phyloP scores from a whole-genome alignment of 108 stramenopile genomes.

The Fistulifera pelliculosa region DNA sequence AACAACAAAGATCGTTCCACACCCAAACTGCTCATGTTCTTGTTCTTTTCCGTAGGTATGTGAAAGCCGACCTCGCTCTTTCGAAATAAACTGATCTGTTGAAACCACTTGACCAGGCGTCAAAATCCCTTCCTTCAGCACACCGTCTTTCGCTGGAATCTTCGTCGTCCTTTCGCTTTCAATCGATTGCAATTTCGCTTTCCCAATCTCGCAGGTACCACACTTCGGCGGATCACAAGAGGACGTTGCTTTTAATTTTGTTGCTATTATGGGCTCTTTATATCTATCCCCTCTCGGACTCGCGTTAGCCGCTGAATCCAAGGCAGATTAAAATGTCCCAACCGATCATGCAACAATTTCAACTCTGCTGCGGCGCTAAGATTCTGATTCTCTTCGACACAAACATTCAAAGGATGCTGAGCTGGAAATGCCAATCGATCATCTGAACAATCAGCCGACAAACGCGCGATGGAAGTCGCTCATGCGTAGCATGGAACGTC shows the following conservation, averaged over 20 bases:
- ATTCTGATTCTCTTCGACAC: too few species aligned
- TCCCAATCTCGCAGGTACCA: constrained; percentile 11
- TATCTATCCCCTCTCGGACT: too few species aligned
- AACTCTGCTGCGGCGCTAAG: too few species aligned
- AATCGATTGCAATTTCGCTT: not conserved
- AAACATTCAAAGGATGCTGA: too few species aligned
- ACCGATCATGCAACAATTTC: too few species aligned
- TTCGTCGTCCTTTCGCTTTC: not conserved
- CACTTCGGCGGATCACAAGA: constrained; percentile 5
- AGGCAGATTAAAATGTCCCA: too few species aligned
- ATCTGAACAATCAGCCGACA: too few species aligned
- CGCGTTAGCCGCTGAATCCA: too few species aligned
- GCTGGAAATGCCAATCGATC: too few species aligned
- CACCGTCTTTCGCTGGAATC: constrained; percentile 1
- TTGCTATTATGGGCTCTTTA: too few species aligned
- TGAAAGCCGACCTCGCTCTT: constrained; percentile 15
- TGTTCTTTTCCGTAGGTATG: not conserved
- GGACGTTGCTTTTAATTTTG: not conserved
- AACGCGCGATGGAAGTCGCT: too few species aligned
- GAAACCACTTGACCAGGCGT: constrained; percentile 30
- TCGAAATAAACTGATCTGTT: constrained; percentile 25
- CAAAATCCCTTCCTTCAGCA: constrained; percentile 9
- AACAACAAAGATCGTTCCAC: constrained; percentile 25
- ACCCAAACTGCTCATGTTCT: constrained; percentile 3
- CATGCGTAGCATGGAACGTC: too few species aligned